A percentile compares a stretch with the other conserved stretches of the same genome.
Evolutionary conservation across 1,139 yeast genomes (phyloP).

Genomic region (Protomyces gravidus): DNA sequence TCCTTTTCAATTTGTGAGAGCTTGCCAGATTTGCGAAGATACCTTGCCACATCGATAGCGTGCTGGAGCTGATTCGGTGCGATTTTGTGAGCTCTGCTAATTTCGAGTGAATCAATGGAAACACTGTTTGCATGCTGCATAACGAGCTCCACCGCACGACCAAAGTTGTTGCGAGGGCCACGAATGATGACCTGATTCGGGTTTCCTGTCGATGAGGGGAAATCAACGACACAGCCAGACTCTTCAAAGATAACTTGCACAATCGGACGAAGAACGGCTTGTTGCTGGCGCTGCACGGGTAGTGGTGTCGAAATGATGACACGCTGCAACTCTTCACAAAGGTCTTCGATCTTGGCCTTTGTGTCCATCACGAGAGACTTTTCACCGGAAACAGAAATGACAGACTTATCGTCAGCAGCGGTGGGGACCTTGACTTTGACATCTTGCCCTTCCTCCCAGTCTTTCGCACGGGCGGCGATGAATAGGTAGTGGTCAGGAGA

Average conservation of each 20-base stretch:
- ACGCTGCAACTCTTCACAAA: conserved; percentile 45
- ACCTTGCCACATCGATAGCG: conserved; percentile 68
- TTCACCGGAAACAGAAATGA: conserved; percentile 55
- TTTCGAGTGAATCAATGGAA: conserved; percentile 67
- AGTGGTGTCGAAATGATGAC: conserved; percentile 44
- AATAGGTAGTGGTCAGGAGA: conserved; percentile 41
- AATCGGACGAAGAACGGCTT: conserved; percentile 45
- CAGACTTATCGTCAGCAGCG: conserved; percentile 12
- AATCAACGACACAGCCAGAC: conserved; percentile 60
- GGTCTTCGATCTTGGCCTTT: conserved; percentile 47
- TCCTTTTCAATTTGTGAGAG: conserved; percentile 44
- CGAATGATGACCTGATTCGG: conserved; percentile 47
- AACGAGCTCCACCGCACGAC: conserved; percentile 56
- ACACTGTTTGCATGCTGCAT: conserved; percentile 52
- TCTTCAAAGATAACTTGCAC: conserved; percentile 48
- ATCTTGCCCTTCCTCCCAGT: conserved; percentile 35
- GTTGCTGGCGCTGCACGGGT: conserved; percentile 51
- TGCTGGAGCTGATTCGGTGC: conserved; percentile 57
- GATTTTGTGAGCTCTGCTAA: conserved; percentile 67
- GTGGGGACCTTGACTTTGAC: conserved; percentile 43
- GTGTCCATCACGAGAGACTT: conserved; percentile 57
- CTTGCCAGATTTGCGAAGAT: conserved; percentile 52
- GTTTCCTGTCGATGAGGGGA: conserved; percentile 49
- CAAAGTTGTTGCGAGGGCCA: conserved; percentile 58
- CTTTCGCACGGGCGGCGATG: conserved; percentile 25